A percentile compares a stretch with the other conserved stretches of the same genome.
These are phyloP conservation scores for Isabelozyma heimii DNA, from an alignment of 805 yeast genomes.

Conservation along the genomic window DNA sequence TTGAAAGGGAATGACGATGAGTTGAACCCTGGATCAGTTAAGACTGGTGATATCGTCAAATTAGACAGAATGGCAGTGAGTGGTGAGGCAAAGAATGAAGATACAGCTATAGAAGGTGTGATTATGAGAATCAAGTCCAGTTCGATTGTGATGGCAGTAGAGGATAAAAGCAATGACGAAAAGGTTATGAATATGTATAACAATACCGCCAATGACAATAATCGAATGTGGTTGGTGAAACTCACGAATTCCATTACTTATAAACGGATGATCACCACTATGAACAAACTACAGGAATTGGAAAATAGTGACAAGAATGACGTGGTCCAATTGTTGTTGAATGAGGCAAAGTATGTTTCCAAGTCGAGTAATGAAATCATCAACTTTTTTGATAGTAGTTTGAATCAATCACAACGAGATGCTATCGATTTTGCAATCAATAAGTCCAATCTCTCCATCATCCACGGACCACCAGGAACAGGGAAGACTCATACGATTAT, in stretches of 20 bases:
- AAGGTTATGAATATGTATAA: conserved; percentile 46
- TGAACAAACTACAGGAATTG: conserved; percentile 61
- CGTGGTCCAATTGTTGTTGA: conserved; percentile 46
- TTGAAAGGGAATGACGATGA: conserved; percentile 26
- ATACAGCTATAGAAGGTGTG: conserved; percentile 47
- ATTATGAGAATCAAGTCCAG: conserved; percentile 51
- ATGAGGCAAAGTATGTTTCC: conserved; percentile 32
- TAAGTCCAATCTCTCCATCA: conserved; percentile 52
- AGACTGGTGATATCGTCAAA: conserved; percentile 76
- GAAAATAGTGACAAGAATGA: conserved; percentile 26
- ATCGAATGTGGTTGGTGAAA: conserved; percentile 65
- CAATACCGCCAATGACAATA: conserved; percentile 32
- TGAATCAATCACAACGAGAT: conserved; percentile 68
- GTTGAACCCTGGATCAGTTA: conserved; percentile 50
- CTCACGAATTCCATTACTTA: conserved; percentile 68
- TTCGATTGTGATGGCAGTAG: conserved; percentile 57
- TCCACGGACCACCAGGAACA: conserved; percentile 84
- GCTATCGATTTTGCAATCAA: conserved; percentile 69
- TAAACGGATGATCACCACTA: conserved; percentile 73
- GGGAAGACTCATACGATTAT: conserved; percentile 82
- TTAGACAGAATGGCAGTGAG: conserved; percentile 45
- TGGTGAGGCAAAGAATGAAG: conserved; percentile 16
- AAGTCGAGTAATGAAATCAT: conserved; percentile 1
- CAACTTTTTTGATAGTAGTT: conserved; percentile 37
- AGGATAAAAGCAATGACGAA: conserved; percentile 47